Evolutionary conservation across 148 eudicot species (phyloP).

Genomic region (Spergularia marina): DNA sequence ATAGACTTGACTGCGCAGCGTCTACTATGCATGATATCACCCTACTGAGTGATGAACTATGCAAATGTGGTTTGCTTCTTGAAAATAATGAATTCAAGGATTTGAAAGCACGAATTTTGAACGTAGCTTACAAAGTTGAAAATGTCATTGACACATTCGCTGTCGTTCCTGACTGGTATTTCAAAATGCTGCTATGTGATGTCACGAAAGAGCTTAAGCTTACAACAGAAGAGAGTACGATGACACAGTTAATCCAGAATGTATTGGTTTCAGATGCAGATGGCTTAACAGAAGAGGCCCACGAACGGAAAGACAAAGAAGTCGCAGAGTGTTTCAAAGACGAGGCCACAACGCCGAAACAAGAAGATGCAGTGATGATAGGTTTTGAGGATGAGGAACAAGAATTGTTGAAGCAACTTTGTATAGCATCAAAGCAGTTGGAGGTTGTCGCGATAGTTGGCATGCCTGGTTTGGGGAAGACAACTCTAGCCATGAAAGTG

Average conservation of each 20-base stretch:
- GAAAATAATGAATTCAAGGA: not conserved
- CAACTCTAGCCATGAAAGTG: conserved; percentile 4
- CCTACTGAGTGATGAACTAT: not conserved
- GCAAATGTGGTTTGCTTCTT: not conserved
- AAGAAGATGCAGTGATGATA: not conserved
- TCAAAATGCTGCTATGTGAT: not conserved
- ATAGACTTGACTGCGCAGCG: not conserved
- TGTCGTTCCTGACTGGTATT: conserved; percentile 5
- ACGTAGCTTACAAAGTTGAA: not conserved
- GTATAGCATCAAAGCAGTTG: not conserved
- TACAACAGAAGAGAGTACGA: not conserved
- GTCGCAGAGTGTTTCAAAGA: too few relatives aligned
- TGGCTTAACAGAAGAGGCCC: not conserved
- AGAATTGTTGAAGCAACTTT: not conserved
- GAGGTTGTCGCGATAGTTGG: not conserved
- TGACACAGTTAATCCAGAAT: not conserved
- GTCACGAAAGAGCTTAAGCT: not conserved
- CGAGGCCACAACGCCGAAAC: too few relatives aligned
- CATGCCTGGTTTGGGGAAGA: conserved; percentile 11
- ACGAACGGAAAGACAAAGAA: not conserved
- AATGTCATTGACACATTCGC: conserved; percentile 1
- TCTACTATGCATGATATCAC: not conserved
- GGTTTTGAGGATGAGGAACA: conserved; percentile 5
- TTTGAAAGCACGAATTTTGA: not conserved
- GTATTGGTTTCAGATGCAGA: not conserved